phyloP scores from a whole-genome alignment of 805 yeast species.

The Yarrowia sp. region DNA sequence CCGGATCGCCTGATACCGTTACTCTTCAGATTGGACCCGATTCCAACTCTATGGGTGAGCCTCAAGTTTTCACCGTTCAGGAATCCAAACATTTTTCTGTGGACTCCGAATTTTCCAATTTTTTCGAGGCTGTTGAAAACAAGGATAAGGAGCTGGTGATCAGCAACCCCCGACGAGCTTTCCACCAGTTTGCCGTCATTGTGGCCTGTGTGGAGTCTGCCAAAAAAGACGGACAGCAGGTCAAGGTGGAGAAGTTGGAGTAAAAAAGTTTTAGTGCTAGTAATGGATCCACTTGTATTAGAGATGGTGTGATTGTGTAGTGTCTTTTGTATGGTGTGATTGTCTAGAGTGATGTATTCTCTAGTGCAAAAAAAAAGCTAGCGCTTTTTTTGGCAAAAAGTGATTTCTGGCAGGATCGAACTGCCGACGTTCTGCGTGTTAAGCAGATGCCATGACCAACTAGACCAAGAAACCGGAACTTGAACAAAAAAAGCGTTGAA shows the following conservation, averaged over 20 bases:
- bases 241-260: conserved; percentile 32
- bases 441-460: conserved; percentile 99
- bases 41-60: conserved; percentile 28
- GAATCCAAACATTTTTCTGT: conserved; percentile 31
- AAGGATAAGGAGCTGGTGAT: conserved; percentile 57
- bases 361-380: no score
- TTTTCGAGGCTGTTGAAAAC: conserved; percentile 56
- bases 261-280: no score
- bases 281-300: neutral
- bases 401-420: conserved; percentile 81
- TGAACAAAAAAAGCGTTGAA: neutral
- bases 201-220: conserved; percentile 81
- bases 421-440: conserved; percentile 99
- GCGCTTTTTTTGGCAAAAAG: no score
- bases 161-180: conserved; percentile 71
- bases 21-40: conserved; percentile 34
- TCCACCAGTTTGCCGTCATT: conserved; percentile 88
- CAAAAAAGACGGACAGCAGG: conserved; percentile 38
- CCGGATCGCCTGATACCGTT: conserved; percentile 33
- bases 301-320: no score
- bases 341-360: no score
- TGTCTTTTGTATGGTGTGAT: no score
- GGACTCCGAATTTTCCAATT: conserved; percentile 51
- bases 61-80: conserved; percentile 34
- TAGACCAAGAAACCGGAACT: conserved; percentile 71